phyloP scores from a whole-genome alignment of 2,329 filamentous ascomycete species.

The Alternaria gaisen region DNA sequence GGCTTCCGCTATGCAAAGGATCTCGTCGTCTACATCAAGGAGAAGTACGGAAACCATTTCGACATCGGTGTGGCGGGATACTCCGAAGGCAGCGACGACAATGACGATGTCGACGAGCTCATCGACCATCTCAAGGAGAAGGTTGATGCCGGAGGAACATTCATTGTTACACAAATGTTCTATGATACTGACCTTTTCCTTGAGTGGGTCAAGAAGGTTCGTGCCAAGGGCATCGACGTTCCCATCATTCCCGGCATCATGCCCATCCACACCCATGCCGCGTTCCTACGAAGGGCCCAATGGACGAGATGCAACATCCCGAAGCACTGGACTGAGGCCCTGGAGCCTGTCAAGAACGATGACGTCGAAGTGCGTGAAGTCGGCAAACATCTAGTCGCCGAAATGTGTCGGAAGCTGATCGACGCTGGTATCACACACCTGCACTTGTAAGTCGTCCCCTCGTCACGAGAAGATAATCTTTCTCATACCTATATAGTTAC shows the following conservation, averaged over 20 bases:
- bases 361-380: slow-evolving; percentile 91
- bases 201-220: slow-evolving; percentile 86
- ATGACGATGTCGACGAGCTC: slow-evolving; percentile 82
- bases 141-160: slow-evolving; percentile 90
- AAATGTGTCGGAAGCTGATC: slow-evolving; percentile 88
- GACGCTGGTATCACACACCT: slow-evolving; percentile 84
- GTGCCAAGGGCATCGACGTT: slow-evolving; percentile 81
- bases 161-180: slow-evolving; percentile 99
- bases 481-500: slow-evolving; percentile 63
- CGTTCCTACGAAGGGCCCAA: slow-evolving; percentile 87
- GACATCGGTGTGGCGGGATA: slow-evolving; percentile 98
- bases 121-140: slow-evolving; percentile 97
- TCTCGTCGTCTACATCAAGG: slow-evolving; percentile 82
- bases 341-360: slow-evolving; percentile 96
- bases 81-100: slow-evolving; percentile 93
- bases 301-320: slow-evolving; percentile 91
- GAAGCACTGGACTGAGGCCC: slow-evolving; percentile 76
- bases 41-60: slow-evolving; percentile 86
- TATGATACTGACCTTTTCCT: slow-evolving; percentile 97
- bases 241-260: slow-evolving; percentile 89
- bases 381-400: slow-evolving; percentile 84
- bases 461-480: background rate
- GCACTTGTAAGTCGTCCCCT: slow-evolving; percentile 71
- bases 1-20: slow-evolving; percentile 94
- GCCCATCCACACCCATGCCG: slow-evolving; percentile 94